Evolutionary conservation across 1,284 basidiomycete genomes (phyloP), one percentile per base, ranked within the genome.

Genomic region (Sanghuangporus baumii): DNA sequence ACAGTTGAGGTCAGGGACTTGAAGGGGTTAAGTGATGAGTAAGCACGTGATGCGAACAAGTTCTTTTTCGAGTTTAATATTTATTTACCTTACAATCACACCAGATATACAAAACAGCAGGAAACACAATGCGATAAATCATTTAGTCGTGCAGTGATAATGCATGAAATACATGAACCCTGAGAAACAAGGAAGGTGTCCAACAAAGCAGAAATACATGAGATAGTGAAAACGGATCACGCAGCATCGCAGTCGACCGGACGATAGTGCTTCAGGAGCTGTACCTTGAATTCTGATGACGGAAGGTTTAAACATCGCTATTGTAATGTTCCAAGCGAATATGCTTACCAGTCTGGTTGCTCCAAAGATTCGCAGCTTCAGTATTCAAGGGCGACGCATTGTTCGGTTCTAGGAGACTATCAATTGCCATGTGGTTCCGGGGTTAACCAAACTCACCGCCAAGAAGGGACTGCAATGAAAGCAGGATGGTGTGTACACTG

Each of bases 371-470:
- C 1, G 92, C 89, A 3, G 92, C 92, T 67, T 94, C 92, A 3
- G 86, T 78, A 71, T 94, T 94, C 62, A 94, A 74, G 2, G 92
- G 92, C 3, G 91, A 93, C 4, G 88, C 88, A 71, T 94, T 94
- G 78, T 94, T 94, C 31, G 92, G 93, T 74, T 94, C 92, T 93
- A 69, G 8, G 46, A 55, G 36, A 18, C 46, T 6, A n/a, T 55
- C 26, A 36, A 57, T 18, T 26, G 43, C 1, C 57, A 43, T 55
- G 38, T 40, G 18, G 48, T 18, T 41, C 62, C 63, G 56, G 52
- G n/a, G 6, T 20, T 14, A 52, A 57, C 26, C 16, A 12, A 46
- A 75, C 82, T 50, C 69, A 91, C 91, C 91, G 68, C 92, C 92
- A 54, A 94, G 80, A 34, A 94, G 76, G 8, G 89, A 92, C 69